These are phyloP conservation scores for Penicillium pancosmium DNA, from an alignment of 495 filamentous ascomycete genomes.

Conservation along the genomic window DNA sequence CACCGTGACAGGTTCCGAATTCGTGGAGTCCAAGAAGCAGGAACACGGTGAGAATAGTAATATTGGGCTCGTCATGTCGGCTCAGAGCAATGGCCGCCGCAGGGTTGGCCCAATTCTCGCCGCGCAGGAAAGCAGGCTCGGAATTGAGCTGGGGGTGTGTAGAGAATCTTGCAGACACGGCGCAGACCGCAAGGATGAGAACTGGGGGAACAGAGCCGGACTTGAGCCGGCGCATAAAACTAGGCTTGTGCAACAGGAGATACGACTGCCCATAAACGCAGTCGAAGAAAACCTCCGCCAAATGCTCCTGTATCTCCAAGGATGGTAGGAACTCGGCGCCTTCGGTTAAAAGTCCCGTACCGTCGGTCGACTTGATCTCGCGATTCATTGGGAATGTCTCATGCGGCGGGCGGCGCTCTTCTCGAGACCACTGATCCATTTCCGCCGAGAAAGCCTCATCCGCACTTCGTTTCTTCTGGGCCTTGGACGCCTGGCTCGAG, in stretches of 20 bases:
- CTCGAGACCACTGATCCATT: constrained; percentile 78
- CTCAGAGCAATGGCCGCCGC: constrained; percentile 83
- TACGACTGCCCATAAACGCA: constrained; percentile 96
- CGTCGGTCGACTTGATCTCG: constrained; percentile 65
- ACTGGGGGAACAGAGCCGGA: constrained; percentile 77
- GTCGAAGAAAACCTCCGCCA: constrained; percentile 95
- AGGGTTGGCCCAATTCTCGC: constrained; percentile 84
- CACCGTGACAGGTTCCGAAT: constrained; percentile 96
- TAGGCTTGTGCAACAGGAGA: constrained; percentile 93
- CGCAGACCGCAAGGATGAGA: constrained; percentile 87
- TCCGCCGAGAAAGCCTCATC: constrained; percentile 87
- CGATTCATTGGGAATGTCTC: constrained; percentile 60
- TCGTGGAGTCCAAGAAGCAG: constrained; percentile 89
- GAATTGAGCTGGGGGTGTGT: constrained; percentile 84
- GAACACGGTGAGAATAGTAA: constrained; percentile 89
- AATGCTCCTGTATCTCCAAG: constrained; percentile 89
- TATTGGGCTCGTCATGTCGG: constrained; percentile 92
- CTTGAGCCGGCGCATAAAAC: constrained; percentile 84
- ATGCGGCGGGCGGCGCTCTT: constrained; percentile 45
- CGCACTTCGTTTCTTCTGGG: constrained; percentile 78
- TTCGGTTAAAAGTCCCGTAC: constrained; percentile 72
- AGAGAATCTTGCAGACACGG: constrained; percentile 92
- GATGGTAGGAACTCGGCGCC: constrained; percentile 83
- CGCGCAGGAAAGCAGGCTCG: constrained; percentile 85
- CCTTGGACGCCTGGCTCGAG: constrained; percentile 59